phyloP scores from a whole-genome alignment of 164 flowering plant species.

The Protea cynaroides region DNA sequence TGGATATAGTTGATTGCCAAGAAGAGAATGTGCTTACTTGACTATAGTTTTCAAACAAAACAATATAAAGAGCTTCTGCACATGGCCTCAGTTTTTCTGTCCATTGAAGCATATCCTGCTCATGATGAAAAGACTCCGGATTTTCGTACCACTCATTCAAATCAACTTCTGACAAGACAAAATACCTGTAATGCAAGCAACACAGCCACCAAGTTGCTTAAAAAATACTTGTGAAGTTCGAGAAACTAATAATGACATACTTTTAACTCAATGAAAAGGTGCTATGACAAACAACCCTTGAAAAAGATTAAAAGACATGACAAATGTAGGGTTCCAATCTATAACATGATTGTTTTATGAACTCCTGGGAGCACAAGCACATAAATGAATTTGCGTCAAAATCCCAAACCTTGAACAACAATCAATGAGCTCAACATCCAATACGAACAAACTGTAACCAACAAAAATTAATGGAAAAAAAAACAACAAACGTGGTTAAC shows the following conservation, averaged over 20 bases:
- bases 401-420: no score
- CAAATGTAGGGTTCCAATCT: neutral
- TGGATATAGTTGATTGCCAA: neutral
- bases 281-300: neutral
- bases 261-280: neutral
- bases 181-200: slow-evolving; percentile 53
- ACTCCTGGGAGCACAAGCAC: no score
- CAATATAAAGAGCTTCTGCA: slow-evolving; percentile 96
- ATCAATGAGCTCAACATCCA: no score
- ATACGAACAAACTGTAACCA: no score
- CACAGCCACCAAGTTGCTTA: slow-evolving; percentile 2
- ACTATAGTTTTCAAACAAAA: slow-evolving; percentile 84
- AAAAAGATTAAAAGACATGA: neutral
- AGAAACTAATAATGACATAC: neutral
- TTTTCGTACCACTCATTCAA: slow-evolving; percentile 84
- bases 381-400: no score
- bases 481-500: no score
- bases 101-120: slow-evolving; percentile 96
- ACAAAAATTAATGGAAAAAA: no score
- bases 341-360: neutral
- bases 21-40: slow-evolving; percentile 41
- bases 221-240: neutral
- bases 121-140: slow-evolving; percentile 92
- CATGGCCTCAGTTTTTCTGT: slow-evolving; percentile 92
- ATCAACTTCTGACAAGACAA: slow-evolving; percentile 77